Evolutionary conservation across 441 rosid genomes (phyloP), one percentile per base, ranked within the genome.

Genomic region (Corymbia citriodora): DNA sequence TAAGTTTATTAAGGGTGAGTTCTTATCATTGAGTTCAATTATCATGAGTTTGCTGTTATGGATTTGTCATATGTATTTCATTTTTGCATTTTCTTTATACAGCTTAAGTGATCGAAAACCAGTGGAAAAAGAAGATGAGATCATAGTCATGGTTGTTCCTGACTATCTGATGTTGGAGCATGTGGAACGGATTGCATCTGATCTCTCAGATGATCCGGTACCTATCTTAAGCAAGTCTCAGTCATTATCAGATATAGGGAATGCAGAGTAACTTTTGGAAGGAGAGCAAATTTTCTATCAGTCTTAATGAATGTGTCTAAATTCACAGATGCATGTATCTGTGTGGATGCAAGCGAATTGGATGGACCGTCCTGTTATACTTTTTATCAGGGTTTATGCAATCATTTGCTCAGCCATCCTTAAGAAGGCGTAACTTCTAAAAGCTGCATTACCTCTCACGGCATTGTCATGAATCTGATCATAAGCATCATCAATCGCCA

Each of bases 101-200:
- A 97, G 99, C 93, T 96, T 98, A 94, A 95, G 98, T 90, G 99
- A 97, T 92, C 94, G 98, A 88, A 98, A 96, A 92, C 99, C 99
- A 10, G 96, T 97, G 91, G 97, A 95, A 92, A 94, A 88, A 89
- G 98, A 97, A 92, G 99, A 98, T 94, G 99, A 97, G 95, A 96
- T 98, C 90, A 93, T 98, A 86, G 98, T 98, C 88, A 97, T 98
- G 99, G 91, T 98, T 91, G 99, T 98, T 92, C 99, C 99, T 87
- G 99, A 97, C 90, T 96, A 98, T 93, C 99, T 97, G 92, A 98
- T 98, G 99, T 91, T 98, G 93, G 93, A 88, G 87, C 94, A 94
- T 40, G 99, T 97, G 23, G 93, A 98, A 94, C 94, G 93, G 92
- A 97, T 98, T 89, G 95, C 99, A 87, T 94, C 97, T 83, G 92